These are phyloP conservation scores for Ustilago bromivora DNA, from an alignment of 1,284 basidiomycete species.

Conservation along the genomic window DNA sequence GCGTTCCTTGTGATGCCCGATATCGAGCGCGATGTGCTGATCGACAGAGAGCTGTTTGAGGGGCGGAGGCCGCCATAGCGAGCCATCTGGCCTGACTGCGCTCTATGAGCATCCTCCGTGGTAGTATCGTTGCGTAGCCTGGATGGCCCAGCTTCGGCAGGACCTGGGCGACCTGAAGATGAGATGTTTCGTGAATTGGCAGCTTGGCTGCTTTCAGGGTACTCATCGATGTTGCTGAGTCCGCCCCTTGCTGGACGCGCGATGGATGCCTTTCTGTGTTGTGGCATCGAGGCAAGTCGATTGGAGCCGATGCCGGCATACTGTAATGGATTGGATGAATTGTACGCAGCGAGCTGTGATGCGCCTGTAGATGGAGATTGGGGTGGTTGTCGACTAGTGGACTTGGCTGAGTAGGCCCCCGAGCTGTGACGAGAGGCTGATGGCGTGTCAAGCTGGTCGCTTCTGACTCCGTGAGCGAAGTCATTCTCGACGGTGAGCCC, in stretches of 20 bases:
- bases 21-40: constrained; percentile 21
- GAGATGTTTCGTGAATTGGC: constrained; percentile 17
- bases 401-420: constrained; percentile 20
- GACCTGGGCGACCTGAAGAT: constrained; percentile 15
- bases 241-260: constrained; percentile 31
- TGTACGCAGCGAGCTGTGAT: constrained; percentile 12
- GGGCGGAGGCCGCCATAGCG: constrained; percentile 18
- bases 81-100: background rate
- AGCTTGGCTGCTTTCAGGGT: constrained; percentile 32
- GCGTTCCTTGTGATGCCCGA: constrained; percentile 15
- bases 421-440: constrained; percentile 31
- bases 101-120: background rate
- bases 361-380: constrained; percentile 7
- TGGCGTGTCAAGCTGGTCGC: constrained; percentile 5
- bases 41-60: constrained; percentile 26
- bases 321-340: constrained; percentile 10
- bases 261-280: constrained; percentile 31
- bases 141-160: constrained; percentile 18
- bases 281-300: constrained; percentile 32
- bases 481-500: constrained; percentile 14
- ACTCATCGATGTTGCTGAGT: constrained; percentile 49
- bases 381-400: constrained; percentile 9
- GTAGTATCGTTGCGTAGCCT: constrained; percentile 3
- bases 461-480: background rate
- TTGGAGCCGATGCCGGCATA: constrained; percentile 1